Evolutionary conservation across 768 basidiomycete species (phyloP), one percentile per base, ranked within the genome.

Genomic region (Lactifluus echinatus): DNA sequence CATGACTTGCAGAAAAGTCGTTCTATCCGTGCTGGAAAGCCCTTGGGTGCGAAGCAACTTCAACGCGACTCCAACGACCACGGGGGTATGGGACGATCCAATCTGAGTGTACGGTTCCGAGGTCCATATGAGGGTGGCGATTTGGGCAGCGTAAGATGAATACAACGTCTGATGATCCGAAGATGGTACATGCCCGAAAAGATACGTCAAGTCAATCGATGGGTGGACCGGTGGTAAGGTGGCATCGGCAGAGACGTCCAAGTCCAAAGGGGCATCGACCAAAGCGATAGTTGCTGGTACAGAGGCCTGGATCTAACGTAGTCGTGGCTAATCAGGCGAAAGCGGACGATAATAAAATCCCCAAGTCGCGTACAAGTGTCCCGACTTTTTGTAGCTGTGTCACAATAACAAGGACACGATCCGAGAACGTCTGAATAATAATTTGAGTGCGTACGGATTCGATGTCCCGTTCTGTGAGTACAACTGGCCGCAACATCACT

Each of bases 351-450:
- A 5, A 24, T 33, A 8, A 58, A 40, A 33, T 26, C 45, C 45
- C 19, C 28, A 31, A 64, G 24, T 33, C 36, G 48, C 72, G 69
- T 67, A 95, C 93, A 73, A 98, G 68, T 66, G 78, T 83, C 55
- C 94, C 94, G 12, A 95, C 85, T 79, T 93, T 94, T 37, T 89
- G 89, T 59, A 91, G 68, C 70, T 98, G 94, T 1, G 92, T 93
- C 52, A 97, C 77, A 23, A 96, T 75, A n/a, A 96, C 84, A 19
- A 98, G 74, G 12, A 82, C 74, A 24, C 91, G 79, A 71, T 97
- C 94, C 52, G 80, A 79, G 67, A 82, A 98, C 0, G 75, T 73
- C 65, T 96, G 92, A 7, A 94, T 67, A 44, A 93, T 63, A 15
- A 96, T 72, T 53, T 94, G 84, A 2, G 91, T 96, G 17, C 67